Conservation (phyloP, 2,329 filamentous ascomycete species). For the Tolypocladium inflatum region DNA sequence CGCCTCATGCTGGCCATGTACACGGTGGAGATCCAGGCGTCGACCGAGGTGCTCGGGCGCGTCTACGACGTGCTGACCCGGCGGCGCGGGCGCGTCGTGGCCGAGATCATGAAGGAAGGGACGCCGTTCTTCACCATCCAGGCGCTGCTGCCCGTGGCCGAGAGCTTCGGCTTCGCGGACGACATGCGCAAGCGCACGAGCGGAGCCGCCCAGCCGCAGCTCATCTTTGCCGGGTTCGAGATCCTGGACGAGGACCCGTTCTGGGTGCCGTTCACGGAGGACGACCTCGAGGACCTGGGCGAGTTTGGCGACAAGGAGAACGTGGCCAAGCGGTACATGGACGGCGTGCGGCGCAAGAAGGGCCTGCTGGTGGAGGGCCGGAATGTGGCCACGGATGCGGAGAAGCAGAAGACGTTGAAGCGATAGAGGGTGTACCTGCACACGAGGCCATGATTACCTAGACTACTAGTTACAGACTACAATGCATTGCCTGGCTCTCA, state of each 20-base stretch:
- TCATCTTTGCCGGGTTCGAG: slow-evolving; percentile 89
- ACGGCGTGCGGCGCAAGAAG: slow-evolving; percentile 77
- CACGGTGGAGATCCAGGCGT: slow-evolving; percentile 92
- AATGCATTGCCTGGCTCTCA: no score
- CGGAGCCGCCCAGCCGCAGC: slow-evolving; percentile 82
- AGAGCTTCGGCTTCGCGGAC: slow-evolving; percentile 92
- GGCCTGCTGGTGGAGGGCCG: slow-evolving; percentile 75
- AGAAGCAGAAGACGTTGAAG: slow-evolving; percentile 76
- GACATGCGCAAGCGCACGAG: slow-evolving; percentile 93
- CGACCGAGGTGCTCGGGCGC: slow-evolving; percentile 85
- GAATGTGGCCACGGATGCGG: slow-evolving; percentile 71
- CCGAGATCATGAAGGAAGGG: slow-evolving; percentile 87
- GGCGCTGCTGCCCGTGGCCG: slow-evolving; percentile 79
- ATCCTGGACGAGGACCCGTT: slow-evolving; percentile 92
- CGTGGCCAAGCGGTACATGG: slow-evolving; percentile 93
- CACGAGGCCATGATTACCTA: neutral
- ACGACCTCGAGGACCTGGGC: slow-evolving; percentile 91
- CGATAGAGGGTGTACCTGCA: slow-evolving; percentile 26
- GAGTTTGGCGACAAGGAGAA: slow-evolving; percentile 92
- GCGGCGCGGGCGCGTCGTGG: slow-evolving; percentile 78
- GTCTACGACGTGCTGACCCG: slow-evolving; percentile 98
- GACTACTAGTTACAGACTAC: no score
- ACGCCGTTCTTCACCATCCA: slow-evolving; percentile 95
- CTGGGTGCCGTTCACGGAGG: slow-evolving; percentile 95
- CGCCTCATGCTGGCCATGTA: slow-evolving; percentile 97